Conservation (phyloP, 257 asterid genomes). For the Euphrasia confusa region DNA sequence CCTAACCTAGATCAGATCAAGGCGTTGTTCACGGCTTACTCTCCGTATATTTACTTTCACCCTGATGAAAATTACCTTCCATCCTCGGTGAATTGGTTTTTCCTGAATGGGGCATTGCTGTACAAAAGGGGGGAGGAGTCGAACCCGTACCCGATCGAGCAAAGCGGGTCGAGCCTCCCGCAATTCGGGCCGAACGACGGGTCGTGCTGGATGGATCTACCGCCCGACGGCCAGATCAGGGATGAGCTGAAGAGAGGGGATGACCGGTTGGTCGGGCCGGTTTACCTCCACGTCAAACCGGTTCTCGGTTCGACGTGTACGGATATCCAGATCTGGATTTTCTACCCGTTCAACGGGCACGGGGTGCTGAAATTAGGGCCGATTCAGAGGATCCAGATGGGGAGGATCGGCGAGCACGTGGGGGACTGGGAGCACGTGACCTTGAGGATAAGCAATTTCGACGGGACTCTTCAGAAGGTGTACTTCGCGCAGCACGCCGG, state of each 20-base stretch:
- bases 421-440: conserved; percentile 98
- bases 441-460: conserved; percentile 71
- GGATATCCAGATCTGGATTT: conserved; percentile 73
- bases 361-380: conserved; percentile 57
- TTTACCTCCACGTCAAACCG: conserved; percentile 65
- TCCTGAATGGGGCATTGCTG: conserved; percentile 49
- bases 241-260: conserved; percentile 53
- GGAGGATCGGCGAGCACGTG: conserved; percentile 73
- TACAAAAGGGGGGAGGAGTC: conserved; percentile 54
- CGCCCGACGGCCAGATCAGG: conserved; percentile 29
- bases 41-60: conserved; percentile 69
- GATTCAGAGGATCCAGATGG: conserved; percentile 38
- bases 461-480: conserved; percentile 52
- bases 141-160: conserved; percentile 41
- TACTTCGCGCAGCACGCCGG: conserved; percentile 59
- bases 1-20: conserved; percentile 53
- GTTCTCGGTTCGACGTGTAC: conserved; percentile 66
- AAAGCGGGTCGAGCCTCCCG: conserved; percentile 70
- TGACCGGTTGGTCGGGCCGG: conserved; percentile 41
- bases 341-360: conserved; percentile 85
- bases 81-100: conserved; percentile 77
- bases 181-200: conserved; percentile 73
- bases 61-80: conserved; percentile 66
- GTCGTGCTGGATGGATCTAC: conserved; percentile 71
- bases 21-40: conserved; percentile 43